These are phyloP conservation scores for Mortierella sp. DNA, from an alignment of 371 early-diverging fungal genomes.

Conservation along the genomic window DNA sequence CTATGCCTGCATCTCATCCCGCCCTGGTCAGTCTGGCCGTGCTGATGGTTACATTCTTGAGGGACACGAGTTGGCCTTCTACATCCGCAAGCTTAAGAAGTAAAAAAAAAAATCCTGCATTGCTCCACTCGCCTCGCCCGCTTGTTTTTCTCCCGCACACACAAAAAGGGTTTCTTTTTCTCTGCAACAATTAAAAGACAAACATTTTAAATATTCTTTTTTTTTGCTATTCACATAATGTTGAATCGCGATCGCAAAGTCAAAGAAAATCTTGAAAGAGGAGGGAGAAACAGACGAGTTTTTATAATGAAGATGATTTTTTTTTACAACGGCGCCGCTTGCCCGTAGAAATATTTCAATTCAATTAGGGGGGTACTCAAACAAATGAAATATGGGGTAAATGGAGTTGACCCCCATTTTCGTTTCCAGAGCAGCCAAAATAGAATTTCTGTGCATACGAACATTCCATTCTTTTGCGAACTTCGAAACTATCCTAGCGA, in stretches of 20 bases:
- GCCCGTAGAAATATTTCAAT: too few species aligned
- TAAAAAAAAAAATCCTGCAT: conserved; percentile 34
- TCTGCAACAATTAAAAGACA: conserved; percentile 14
- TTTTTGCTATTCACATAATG: too few species aligned
- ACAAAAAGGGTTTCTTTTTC: conserved; percentile 9
- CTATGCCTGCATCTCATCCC: conserved; percentile 95
- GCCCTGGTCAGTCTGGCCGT: conserved; percentile 99
- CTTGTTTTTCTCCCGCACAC: conserved; percentile 1
- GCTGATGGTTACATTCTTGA: conserved; percentile 99
- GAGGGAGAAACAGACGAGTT: not conserved
- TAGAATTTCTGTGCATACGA: not conserved
- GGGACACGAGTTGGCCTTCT: conserved; percentile 99
- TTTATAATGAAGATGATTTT: too few species aligned
- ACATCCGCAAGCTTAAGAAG: conserved; percentile 91
- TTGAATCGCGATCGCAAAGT: not conserved
- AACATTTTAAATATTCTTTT: conserved; percentile 4
- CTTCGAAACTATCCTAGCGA: not conserved
- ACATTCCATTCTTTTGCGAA: not conserved
- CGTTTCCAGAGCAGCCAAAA: too few species aligned
- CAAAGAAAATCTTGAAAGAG: not conserved
- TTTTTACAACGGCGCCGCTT: too few species aligned
- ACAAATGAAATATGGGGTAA: too few species aligned
- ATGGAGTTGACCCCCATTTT: too few species aligned
- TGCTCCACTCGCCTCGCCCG: not conserved
- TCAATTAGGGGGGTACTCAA: too few species aligned